These are phyloP conservation scores for Rhodocollybia butyracea DNA, from an alignment of 768 basidiomycete species.

Conservation along the genomic window DNA sequence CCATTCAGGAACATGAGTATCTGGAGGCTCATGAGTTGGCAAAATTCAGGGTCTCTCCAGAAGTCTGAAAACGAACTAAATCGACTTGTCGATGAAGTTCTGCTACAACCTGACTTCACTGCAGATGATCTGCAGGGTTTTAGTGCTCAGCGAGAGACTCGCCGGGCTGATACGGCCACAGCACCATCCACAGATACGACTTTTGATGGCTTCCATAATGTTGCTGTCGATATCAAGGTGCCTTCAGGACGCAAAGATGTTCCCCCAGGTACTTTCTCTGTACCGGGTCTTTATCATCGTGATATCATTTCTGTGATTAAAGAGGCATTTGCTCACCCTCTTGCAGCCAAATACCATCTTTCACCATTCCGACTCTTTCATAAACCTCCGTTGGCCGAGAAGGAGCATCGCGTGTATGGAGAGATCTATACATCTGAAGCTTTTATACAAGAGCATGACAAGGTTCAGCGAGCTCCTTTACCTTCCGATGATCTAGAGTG, in stretches of 20 bases:
- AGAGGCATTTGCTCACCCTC: constrained; percentile 15
- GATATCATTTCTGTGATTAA: constrained; percentile 21
- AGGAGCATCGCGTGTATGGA: constrained; percentile 18
- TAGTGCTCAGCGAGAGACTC: background rate
- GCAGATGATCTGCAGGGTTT: background rate
- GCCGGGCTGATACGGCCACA: background rate
- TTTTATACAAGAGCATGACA: constrained; percentile 16
- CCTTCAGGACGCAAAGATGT: constrained; percentile 20
- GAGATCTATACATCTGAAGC: constrained; percentile 32
- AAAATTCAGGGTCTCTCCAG: background rate
- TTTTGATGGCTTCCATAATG: background rate
- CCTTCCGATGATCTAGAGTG: constrained; percentile 10
- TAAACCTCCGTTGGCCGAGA: background rate
- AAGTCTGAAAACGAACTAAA: background rate
- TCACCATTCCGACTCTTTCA: constrained; percentile 26
- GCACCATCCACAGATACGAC: background rate
- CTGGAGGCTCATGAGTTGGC: background rate
- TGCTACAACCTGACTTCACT: background rate
- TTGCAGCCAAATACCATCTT: constrained; percentile 21
- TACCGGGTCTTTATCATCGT: constrained; percentile 25
- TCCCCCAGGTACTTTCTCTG: constrained; percentile 14
- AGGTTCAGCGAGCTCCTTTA: constrained; percentile 13
- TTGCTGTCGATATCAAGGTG: constrained; percentile 18
- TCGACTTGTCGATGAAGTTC: background rate
- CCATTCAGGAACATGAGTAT: background rate